Evolutionary conservation across 2,329 filamentous ascomycete species (phyloP).

Genomic region (Phialophora chinensis): DNA sequence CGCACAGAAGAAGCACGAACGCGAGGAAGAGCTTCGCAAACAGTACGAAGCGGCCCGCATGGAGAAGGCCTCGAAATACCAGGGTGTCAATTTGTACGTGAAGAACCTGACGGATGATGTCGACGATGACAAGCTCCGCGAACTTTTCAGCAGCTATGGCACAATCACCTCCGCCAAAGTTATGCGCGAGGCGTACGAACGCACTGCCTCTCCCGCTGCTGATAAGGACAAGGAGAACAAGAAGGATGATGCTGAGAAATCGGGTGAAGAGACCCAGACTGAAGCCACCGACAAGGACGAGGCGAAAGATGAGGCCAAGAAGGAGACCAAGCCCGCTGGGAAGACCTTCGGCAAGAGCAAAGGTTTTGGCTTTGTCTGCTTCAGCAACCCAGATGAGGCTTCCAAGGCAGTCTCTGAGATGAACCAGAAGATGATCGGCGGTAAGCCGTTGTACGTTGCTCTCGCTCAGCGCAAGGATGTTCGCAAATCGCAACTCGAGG

Average conservation of each 20-base stretch:
- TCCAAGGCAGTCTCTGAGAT: constrained; percentile 99
- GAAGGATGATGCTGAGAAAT: constrained; percentile 58
- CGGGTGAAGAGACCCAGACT: constrained; percentile 58
- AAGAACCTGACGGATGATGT: constrained; percentile 98
- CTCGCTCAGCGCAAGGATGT: constrained; percentile 99
- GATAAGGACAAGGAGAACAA: constrained; percentile 62
- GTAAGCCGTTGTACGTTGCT: constrained; percentile 96
- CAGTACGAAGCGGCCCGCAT: constrained; percentile 97
- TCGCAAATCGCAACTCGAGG: constrained; percentile 97
- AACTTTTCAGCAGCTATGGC: constrained; percentile 88
- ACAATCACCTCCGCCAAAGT: constrained; percentile 99
- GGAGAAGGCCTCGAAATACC: constrained; percentile 99
- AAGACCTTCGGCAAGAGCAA: constrained; percentile 93
- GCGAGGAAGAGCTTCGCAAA: constrained; percentile 98
- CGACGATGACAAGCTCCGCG: constrained; percentile 95
- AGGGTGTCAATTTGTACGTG: constrained; percentile 99
- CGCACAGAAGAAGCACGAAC: constrained; percentile 99
- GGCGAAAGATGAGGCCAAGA: constrained; percentile 58
- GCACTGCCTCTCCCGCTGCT: constrained; percentile 43
- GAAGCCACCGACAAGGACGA: constrained; percentile 51
- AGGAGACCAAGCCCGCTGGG: constrained; percentile 62
- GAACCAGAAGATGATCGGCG: constrained; percentile 99
- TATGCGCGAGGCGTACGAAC: constrained; percentile 81
- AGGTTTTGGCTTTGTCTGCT: constrained; percentile 99
- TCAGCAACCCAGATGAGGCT: constrained; percentile 98